Percentiles rank a stretch among this genome's conserved stretches.
Conservation (phyloP, 2,329 filamentous ascomycete species). For the Juglanconis juglandina region DNA sequence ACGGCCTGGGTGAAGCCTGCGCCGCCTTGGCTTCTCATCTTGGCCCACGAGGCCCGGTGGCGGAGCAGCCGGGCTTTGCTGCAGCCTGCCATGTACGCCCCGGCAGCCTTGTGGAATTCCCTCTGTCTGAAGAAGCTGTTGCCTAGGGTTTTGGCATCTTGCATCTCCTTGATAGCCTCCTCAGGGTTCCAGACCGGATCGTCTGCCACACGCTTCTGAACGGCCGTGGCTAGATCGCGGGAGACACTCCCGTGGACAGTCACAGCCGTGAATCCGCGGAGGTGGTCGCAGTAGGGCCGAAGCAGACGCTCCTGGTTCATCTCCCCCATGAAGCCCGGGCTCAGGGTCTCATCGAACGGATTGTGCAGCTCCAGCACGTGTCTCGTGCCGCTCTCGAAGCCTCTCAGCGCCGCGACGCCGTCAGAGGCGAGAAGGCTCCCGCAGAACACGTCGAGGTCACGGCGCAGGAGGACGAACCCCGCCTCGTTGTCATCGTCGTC, state of each 20-base stretch:
- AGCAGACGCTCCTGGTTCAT: constrained; percentile 4
- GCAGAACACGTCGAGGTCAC: constrained; percentile 4
- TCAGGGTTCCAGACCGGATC: neutral
- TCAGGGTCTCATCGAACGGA: neutral
- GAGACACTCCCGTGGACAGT: neutral
- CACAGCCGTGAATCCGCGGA: neutral
- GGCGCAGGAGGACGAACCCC: constrained; percentile 1
- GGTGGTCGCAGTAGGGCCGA: neutral
- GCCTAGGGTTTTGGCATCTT: neutral
- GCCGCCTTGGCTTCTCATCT: neutral
- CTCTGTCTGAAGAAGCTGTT: constrained; percentile 3
- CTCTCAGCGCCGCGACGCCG: neutral
- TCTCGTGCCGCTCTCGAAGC: neutral
- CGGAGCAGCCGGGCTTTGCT: neutral
- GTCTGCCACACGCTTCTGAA: neutral
- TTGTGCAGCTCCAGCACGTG: constrained; percentile 1
- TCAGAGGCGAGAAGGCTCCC: neutral
- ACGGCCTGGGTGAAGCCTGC: neutral
- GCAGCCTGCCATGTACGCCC: neutral
- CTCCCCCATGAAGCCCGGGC: neutral
- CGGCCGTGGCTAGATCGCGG: neutral
- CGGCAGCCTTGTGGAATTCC: neutral
- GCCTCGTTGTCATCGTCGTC: neutral
- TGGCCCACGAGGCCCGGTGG: neutral
- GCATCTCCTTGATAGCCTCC: neutral